Percentiles rank a stretch among this genome's conserved stretches.
These are phyloP conservation scores for Groenewaldozyma salmanticensis DNA, from an alignment of 805 yeast genomes.

Conservation along the genomic window DNA sequence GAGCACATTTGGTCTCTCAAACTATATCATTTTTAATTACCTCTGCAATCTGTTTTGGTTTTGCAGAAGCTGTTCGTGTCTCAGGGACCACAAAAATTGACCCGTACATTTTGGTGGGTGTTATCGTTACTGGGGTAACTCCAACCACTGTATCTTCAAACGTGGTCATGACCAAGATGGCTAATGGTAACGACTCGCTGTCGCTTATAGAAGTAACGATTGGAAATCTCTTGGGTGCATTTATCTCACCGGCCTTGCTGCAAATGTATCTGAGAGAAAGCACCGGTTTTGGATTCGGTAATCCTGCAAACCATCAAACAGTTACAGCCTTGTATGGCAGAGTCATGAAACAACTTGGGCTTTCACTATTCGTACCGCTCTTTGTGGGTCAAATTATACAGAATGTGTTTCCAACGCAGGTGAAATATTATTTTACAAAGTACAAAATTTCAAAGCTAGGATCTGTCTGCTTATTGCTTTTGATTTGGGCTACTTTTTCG, in stretches of 20 bases:
- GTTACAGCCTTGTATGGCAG: slow-evolving; percentile 52
- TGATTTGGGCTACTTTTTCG: slow-evolving; percentile 72
- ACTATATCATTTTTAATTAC: slow-evolving; percentile 63
- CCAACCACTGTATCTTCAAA: slow-evolving; percentile 91
- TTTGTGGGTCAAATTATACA: slow-evolving; percentile 84
- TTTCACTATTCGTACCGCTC: slow-evolving; percentile 73
- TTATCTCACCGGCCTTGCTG: slow-evolving; percentile 74
- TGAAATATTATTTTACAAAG: slow-evolving; percentile 47
- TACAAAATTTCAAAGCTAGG: slow-evolving; percentile 65
- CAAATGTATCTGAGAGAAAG: slow-evolving; percentile 54
- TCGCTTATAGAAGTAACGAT: slow-evolving; percentile 78
- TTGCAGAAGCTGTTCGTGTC: slow-evolving; percentile 54
- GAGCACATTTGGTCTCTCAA: slow-evolving; percentile 69
- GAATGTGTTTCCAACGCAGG: slow-evolving; percentile 55
- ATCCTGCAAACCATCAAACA: slow-evolving; percentile 49
- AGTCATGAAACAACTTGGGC: slow-evolving; percentile 83
- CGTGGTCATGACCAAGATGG: slow-evolving; percentile 82
- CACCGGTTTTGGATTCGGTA: slow-evolving; percentile 60
- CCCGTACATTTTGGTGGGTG: slow-evolving; percentile 70
- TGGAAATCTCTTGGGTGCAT: slow-evolving; percentile 79
- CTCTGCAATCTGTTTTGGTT: slow-evolving; percentile 60
- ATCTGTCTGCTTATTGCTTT: slow-evolving; percentile 63
- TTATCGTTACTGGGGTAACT: slow-evolving; percentile 74
- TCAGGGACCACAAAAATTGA: slow-evolving; percentile 53
- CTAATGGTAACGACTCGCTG: slow-evolving; percentile 72